Percentiles rank a stretch among this genome's conserved stretches.
Conservation (phyloP, 2,329 filamentous ascomycete species). For the Gaeumannomyces tritici region DNA sequence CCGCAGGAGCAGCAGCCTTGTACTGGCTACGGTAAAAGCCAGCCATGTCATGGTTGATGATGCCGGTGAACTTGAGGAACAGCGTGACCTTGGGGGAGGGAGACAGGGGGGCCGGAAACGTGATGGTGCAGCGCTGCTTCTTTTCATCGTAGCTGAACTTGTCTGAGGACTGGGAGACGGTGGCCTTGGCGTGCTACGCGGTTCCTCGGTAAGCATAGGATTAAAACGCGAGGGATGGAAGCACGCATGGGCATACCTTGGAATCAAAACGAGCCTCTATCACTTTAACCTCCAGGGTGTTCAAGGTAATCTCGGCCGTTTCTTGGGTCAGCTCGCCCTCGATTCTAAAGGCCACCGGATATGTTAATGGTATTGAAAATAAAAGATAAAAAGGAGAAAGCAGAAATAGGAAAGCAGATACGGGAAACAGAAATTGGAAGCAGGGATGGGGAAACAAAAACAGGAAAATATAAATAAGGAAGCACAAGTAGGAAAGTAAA, state of each 20-base stretch:
- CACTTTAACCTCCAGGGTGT: conserved; percentile 76
- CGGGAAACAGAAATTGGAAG: too few species aligned
- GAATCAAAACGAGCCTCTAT: conserved; percentile 51
- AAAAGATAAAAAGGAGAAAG: too few species aligned
- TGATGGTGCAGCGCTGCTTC: conserved; percentile 72
- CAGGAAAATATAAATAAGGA: too few species aligned
- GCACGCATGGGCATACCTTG: conserved; percentile 18
- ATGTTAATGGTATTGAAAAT: too few species aligned
- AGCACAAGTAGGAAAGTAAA: too few species aligned
- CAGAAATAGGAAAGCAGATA: too few species aligned
- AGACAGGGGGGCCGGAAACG: conserved; percentile 56
- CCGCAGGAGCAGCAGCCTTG: conserved; percentile 62
- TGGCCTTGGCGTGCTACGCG: conserved; percentile 37
- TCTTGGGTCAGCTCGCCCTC: conserved; percentile 61
- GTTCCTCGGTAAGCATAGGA: not conserved
- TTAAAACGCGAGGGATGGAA: not conserved
- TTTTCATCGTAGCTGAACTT: conserved; percentile 72
- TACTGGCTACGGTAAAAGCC: conserved; percentile 87
- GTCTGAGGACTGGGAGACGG: conserved; percentile 49
- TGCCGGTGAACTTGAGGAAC: conserved; percentile 56
- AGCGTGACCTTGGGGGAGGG: conserved; percentile 56
- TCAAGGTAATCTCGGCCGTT: conserved; percentile 71
- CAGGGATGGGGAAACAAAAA: too few species aligned
- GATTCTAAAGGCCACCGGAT: conserved; percentile 43
- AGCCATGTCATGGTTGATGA: conserved; percentile 89